Evolutionary conservation across 2,329 filamentous ascomycete species (phyloP), one percentile per base, ranked within the genome.

Genomic region (Ophiosphaerella korrae): DNA sequence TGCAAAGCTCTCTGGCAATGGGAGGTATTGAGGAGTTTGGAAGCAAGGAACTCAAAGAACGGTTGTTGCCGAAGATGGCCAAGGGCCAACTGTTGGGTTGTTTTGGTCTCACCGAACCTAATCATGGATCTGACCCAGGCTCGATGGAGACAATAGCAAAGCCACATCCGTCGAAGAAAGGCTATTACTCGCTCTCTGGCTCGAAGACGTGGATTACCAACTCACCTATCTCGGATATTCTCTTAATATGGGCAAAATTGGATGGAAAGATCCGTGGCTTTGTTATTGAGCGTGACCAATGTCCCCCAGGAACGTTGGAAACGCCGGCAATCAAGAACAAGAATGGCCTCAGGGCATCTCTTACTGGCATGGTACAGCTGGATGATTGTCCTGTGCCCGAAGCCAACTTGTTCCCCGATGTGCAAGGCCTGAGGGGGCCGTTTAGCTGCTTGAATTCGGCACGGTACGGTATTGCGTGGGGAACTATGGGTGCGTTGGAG

Each of bases 361-460:
- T 97, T 57, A 99, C 94, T 0, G 94, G 94, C 50, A 97, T 97
- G 94, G 97, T 99, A 60, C 92, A 96, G 63, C 83, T 99, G 69
- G 93, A 97, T 58, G 86, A 89, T 57, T 92, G 90, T 60, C 93
- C 94, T 0, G 91, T 99, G 0, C 87, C 92, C 0, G 86, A 88
- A 60, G 89, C 85, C 63, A 96, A 97, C 77, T 96, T 99, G 92
- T 92, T 99, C 66, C 92, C 92, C 1, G 84, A 89, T 1, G 84
- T 96, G 5, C 90, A 96, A 72, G 94, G 94, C 5, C 80, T 99
- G 29, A 84, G 78, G 53, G 94, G 94, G 0, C 94, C 94, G 3
- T 99, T 99, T 71, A 88, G 88, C 57, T 99, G 94, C 71, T 82
- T 99, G 57, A 99, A 97, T 78, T 93, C 88, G 68, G 94, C 94